phyloP scores from a whole-genome alignment of 306 rosid species.

The Malus asiatica region DNA sequence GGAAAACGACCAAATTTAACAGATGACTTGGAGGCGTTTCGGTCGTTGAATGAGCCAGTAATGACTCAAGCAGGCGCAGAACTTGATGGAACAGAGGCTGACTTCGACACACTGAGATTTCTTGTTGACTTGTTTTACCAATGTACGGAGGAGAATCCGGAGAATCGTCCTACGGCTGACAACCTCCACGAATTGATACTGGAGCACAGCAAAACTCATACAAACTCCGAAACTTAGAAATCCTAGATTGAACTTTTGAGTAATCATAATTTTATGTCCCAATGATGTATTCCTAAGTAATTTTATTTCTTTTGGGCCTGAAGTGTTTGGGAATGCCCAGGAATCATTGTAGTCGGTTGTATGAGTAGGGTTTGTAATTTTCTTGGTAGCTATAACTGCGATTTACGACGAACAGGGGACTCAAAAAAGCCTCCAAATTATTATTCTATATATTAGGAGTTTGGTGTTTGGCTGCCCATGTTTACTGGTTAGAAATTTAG shows the following conservation, averaged over 20 bases:
- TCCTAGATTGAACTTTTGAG: conserved; percentile 18
- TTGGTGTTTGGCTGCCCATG: too few species aligned
- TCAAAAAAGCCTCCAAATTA: too few species aligned
- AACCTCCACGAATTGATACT: conserved; percentile 52
- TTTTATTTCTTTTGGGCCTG: neutral
- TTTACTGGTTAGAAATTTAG: too few species aligned
- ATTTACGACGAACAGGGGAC: neutral
- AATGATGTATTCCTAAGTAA: conserved; percentile 1
- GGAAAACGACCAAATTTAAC: conserved; percentile 65
- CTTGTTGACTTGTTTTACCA: conserved; percentile 64
- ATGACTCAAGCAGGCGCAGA: conserved; percentile 53
- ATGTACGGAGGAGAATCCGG: conserved; percentile 61
- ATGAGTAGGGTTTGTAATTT: conserved; percentile 11
- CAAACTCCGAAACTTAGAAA: conserved; percentile 30
- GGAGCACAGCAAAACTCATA: conserved; percentile 19
- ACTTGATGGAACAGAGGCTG: conserved; percentile 33
- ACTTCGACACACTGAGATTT: conserved; percentile 32
- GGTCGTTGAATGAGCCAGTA: conserved; percentile 38
- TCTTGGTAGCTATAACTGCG: neutral
- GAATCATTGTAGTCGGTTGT: neutral
- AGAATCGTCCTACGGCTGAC: conserved; percentile 67
- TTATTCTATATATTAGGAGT: too few species aligned
- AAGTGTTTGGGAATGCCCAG: neutral
- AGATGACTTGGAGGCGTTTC: conserved; percentile 51
- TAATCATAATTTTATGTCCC: conserved; percentile 24